Evolutionary conservation across 1,284 basidiomycete genomes (phyloP), one percentile per base, ranked within the genome.

Genomic region (Hypsizygus ulmarius): DNA sequence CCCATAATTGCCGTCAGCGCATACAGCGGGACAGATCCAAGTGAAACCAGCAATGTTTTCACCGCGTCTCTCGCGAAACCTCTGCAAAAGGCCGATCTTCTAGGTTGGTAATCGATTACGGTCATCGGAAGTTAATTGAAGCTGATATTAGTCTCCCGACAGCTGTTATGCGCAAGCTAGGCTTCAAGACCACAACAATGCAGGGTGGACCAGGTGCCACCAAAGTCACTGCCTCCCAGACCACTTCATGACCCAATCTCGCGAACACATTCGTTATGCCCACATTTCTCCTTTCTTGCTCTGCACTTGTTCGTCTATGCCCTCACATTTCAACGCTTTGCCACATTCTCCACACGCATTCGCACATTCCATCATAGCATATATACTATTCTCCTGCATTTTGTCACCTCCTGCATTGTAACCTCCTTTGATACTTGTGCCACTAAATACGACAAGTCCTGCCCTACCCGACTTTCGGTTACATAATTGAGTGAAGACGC

Each of bases 1-100:
- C 96, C 85, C n/a, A 93, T 98, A 51, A 87, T 97, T 45, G 92
- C 95, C 45, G 84, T 97, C 43, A 91, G 88, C 62, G 88, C 87
- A 21, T 93, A 93, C 65, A 84, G 85, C 55, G 80, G 80, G 14
- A 74, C 73, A 25, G 87, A 90, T 54, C 70, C 75, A 16, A 75
- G 69, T 47, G 83, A 86, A 47, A 78, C 79, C 43, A 87, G 82
- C 58, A 87, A 84, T 21, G 70, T 96, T 37, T 97, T 97, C 67
- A 81, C 90, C 4, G 92, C 89, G 1, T 88, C 89, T 29, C 74
- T 97, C 27, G 73, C 87, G 44, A 97, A 97, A 69, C 94, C 93
- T 0, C 73, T 97, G 57, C 85, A 90, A 64, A 93, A 93, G 68
- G 78, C 81, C 14, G 91, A 93, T 62, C 72, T 97, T 28, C 71